phyloP scores from a whole-genome alignment of 108 stramenopile species.

The Chaetoceros tenuissimus region DNA sequence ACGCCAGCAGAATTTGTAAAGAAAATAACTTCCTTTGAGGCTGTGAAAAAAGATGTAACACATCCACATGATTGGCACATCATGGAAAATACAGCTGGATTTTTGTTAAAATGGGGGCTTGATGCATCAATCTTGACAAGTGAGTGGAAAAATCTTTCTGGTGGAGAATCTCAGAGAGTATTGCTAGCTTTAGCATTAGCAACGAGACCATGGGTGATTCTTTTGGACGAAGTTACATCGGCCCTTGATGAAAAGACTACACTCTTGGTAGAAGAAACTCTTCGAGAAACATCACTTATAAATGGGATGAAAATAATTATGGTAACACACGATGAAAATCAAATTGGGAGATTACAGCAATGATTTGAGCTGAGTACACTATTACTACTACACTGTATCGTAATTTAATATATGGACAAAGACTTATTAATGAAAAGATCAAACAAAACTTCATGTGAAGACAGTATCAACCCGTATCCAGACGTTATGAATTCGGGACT shows the following conservation, averaged over 20 bases:
- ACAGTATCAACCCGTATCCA: no score
- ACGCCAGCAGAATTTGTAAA: constrained; percentile 35
- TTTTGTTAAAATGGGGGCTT: constrained; percentile 32
- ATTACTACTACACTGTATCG: no score
- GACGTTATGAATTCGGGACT: no score
- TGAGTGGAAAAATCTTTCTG: constrained; percentile 67
- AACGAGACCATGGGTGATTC: constrained; percentile 31
- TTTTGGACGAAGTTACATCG: constrained; percentile 63
- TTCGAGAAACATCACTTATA: no score
- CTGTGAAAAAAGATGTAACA: no score
- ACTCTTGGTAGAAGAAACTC: constrained; percentile 35
- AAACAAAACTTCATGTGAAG: no score
- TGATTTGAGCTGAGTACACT: no score
- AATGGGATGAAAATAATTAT: constrained; percentile 31
- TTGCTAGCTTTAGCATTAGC: constrained; percentile 68
- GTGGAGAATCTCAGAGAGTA: constrained; percentile 74
- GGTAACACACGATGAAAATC: constrained; percentile 40
- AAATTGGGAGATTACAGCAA: constrained; percentile 35
- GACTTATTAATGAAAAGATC: no score
- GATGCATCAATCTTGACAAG: constrained; percentile 16
- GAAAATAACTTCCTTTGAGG: constrained; percentile 13
- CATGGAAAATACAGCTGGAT: constrained; percentile 13
- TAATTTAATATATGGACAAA: no score
- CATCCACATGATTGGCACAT: no score
- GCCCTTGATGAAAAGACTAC: constrained; percentile 44